phyloP scores from a whole-genome alignment of 345 rosid species.

The Zanthoxylum bungeanum region DNA sequence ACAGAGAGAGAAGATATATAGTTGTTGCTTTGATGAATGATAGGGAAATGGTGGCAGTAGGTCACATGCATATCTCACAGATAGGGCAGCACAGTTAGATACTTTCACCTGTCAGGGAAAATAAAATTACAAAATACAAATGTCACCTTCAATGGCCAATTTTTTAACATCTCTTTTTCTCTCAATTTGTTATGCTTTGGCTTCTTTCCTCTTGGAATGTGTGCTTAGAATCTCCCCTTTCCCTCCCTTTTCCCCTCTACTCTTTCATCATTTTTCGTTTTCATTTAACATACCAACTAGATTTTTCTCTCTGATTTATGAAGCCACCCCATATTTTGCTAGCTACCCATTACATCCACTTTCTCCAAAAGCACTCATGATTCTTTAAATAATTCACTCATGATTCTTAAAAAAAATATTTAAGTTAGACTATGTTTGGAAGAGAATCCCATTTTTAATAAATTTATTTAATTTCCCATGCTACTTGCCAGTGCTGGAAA shows the following conservation, averaged over 20 bases:
- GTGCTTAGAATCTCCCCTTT: constrained; percentile 40
- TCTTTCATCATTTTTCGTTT: neutral
- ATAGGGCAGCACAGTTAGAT: constrained; percentile 32
- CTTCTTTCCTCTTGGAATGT: constrained; percentile 53
- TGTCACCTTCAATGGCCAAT: constrained; percentile 24
- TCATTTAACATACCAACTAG: constrained; percentile 6
- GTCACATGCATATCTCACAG: constrained; percentile 61
- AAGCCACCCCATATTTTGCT: constrained; percentile 13
- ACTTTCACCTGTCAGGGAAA: constrained; percentile 33
- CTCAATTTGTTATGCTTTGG: constrained; percentile 34
- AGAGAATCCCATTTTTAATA: constrained; percentile 18
- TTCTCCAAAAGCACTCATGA: constrained; percentile 32
- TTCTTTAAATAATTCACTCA: constrained; percentile 11
- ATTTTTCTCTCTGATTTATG: constrained; percentile 18
- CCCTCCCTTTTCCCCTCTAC: neutral
- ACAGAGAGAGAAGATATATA: constrained; percentile 4
- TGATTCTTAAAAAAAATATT: constrained; percentile 30
- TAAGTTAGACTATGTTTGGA: constrained; percentile 18
- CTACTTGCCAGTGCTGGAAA: constrained; percentile 64
- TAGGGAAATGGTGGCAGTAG: constrained; percentile 43
- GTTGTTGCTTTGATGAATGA: constrained; percentile 18
- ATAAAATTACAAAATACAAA: constrained; percentile 3
- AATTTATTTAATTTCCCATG: constrained; percentile 46
- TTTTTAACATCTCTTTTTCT: constrained; percentile 31
- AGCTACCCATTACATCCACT: constrained; percentile 1